These are phyloP conservation scores for Hyaloperonospora brassicae DNA, from an alignment of 352 stramenopile genomes.

Conservation along the genomic window DNA sequence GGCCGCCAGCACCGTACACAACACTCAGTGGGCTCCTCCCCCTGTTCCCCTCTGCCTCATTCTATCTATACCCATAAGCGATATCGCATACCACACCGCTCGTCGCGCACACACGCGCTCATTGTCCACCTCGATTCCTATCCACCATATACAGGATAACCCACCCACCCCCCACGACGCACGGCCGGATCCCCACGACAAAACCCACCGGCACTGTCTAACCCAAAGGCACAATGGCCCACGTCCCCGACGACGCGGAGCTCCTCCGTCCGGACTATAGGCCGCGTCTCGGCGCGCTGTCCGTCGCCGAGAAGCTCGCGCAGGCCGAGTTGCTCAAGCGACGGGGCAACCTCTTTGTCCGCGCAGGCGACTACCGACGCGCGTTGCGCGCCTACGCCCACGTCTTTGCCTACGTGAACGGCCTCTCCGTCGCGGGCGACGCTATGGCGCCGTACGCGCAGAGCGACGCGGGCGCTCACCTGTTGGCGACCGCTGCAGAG, in stretches of 20 bases:
- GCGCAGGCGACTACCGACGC: slow-evolving; percentile 48
- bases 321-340: slow-evolving; percentile 66
- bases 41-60: no score
- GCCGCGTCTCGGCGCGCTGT: slow-evolving; percentile 52
- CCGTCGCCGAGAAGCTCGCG: slow-evolving; percentile 66
- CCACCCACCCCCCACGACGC: no score
- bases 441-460: slow-evolving; percentile 70
- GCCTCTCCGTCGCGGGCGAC: slow-evolving; percentile 61
- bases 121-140: no score
- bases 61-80: no score
- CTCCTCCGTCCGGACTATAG: slow-evolving; percentile 29
- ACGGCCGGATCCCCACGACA: no score
- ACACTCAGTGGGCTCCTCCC: no score
- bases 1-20: no score
- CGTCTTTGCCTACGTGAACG: slow-evolving; percentile 81
- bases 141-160: no score
- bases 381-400: slow-evolving; percentile 59
- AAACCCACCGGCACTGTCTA: no score
- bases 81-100: no score
- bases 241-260: not conserved
- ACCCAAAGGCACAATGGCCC: not conserved
- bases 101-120: no score
- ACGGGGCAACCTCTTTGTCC: slow-evolving; percentile 69
- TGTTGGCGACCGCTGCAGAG: slow-evolving; percentile 47
- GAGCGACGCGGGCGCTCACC: slow-evolving; percentile 18